Base-by-base conservation (phyloP, 352 stramenopile species). In the Thraustochytrium sp. region DNA sequence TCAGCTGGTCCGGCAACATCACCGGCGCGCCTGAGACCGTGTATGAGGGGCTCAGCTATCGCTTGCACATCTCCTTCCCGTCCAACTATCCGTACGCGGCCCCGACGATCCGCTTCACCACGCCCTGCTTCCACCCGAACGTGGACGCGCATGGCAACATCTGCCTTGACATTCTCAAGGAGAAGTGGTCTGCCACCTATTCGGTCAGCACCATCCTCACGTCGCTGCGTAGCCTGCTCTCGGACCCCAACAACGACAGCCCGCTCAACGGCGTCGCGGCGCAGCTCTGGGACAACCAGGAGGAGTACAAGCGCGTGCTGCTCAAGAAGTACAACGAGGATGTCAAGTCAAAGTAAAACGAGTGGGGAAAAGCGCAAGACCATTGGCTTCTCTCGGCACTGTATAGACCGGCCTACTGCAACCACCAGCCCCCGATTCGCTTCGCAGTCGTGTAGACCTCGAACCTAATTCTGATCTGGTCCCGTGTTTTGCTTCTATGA, bases 41-140 rank as follows among this genome's bases (percentile, higher is more conserved):
- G 0, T 92, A 90, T 62, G 85, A 88, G 51, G 82, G 73, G 2
- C 87, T 89, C 34, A 54, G 85, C 3, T 92, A 90, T 63, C 68
- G 89, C 23, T 40, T 92, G 2, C 56, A 82, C 0, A 85, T 92
- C 34, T 56, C 85, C 16, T 76, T 92, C 23, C 76, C 88, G 1
- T 75, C 46, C 2, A 85, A 89, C 11, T 94, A 94, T 85, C 90
- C 90, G 11, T 93, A 91, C 74, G 88, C 90, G 72, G 90, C 90
- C 4, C 90, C 90, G 1, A 88, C 88, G 21, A 87, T 92, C 54
- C 87, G 88, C 8, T 94, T 94, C 80, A 93, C 88, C 40, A 90
- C 87, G 16, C 59, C 36, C 40, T 82, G 93, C 23, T 92, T 90
- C 80, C 90, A 94, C 86, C 89, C 89, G 18, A 94, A 94, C 76